A percentile compares a stretch with the other conserved stretches of the same genome.
Evolutionary conservation across 805 yeast genomes (phyloP).

Genomic region (Ogataea zsoltii): DNA sequence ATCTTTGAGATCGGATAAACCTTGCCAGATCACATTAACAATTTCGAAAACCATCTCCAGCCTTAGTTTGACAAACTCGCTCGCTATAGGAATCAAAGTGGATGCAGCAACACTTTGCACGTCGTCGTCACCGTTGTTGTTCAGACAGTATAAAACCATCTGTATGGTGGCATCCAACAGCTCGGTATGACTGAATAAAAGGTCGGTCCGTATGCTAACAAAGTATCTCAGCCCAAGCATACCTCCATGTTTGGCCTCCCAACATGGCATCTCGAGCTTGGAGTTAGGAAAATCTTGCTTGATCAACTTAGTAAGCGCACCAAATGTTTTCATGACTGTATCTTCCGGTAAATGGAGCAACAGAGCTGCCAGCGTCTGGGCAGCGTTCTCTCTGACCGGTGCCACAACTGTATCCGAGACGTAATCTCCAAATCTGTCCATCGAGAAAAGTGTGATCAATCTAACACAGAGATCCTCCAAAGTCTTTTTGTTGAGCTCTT

Average conservation of each 20-base stretch:
- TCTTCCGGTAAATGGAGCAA: constrained; percentile 69
- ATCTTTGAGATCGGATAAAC: constrained; percentile 80
- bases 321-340: constrained; percentile 61
- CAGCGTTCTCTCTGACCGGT: constrained; percentile 95
- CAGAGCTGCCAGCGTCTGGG: constrained; percentile 90
- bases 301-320: constrained; percentile 65
- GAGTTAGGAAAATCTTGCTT: constrained; percentile 53
- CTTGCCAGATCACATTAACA: constrained; percentile 83
- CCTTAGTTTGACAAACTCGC: constrained; percentile 74
- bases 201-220: constrained; percentile 83
- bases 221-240: constrained; percentile 90
- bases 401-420: constrained; percentile 98
- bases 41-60: constrained; percentile 48
- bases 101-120: constrained; percentile 97
- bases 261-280: constrained; percentile 55
- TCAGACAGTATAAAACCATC: constrained; percentile 84
- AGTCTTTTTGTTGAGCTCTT: constrained; percentile 60
- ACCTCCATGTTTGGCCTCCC: constrained; percentile 99
- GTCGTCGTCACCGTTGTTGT: constrained; percentile 86
- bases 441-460: constrained; percentile 79
- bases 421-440: constrained; percentile 95
- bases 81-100: constrained; percentile 84
- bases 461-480: constrained; percentile 88
- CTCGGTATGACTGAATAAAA: constrained; percentile 59
- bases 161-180: constrained; percentile 70